These are phyloP conservation scores for Hypomyces perniciosus DNA, from an alignment of 2,329 filamentous ascomycete species.

Conservation along the genomic window DNA sequence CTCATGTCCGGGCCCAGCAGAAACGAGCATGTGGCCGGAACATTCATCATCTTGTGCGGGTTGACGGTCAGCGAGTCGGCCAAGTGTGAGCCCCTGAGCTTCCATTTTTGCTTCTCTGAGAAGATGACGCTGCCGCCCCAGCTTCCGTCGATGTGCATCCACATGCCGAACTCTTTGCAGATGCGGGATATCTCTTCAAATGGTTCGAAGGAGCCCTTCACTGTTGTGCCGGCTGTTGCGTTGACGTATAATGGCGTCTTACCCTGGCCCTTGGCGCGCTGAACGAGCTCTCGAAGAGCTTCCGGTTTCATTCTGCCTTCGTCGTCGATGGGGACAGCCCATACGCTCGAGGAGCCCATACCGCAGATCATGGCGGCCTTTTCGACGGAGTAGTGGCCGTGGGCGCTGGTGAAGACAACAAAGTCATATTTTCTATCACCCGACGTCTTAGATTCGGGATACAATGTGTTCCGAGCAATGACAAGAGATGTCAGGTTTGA, in stretches of 20 bases:
- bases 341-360: constrained; percentile 69
- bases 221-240: constrained; percentile 90
- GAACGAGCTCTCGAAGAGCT: constrained; percentile 58
- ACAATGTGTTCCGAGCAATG: constrained; percentile 80
- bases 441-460: constrained; percentile 65
- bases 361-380: constrained; percentile 92
- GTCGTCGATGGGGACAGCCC: constrained; percentile 66
- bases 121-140: constrained; percentile 89
- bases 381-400: constrained; percentile 92
- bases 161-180: constrained; percentile 66
- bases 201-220: constrained; percentile 83
- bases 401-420: constrained; percentile 78
- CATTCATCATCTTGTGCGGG: constrained; percentile 95
- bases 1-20: constrained; percentile 71
- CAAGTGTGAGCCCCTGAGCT: constrained; percentile 63
- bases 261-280: constrained; percentile 56
- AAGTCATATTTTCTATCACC: constrained; percentile 65
- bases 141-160: constrained; percentile 88
- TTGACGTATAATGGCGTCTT: constrained; percentile 92
- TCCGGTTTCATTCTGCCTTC: constrained; percentile 64
- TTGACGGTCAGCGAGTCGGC: constrained; percentile 84
- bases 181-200: constrained; percentile 64
- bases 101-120: constrained; percentile 53
- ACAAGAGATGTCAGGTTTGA: constrained; percentile 83
- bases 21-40: constrained; percentile 86